Conservation (phyloP, 164 flowering plant species). For the Berberis vulgaris region DNA sequence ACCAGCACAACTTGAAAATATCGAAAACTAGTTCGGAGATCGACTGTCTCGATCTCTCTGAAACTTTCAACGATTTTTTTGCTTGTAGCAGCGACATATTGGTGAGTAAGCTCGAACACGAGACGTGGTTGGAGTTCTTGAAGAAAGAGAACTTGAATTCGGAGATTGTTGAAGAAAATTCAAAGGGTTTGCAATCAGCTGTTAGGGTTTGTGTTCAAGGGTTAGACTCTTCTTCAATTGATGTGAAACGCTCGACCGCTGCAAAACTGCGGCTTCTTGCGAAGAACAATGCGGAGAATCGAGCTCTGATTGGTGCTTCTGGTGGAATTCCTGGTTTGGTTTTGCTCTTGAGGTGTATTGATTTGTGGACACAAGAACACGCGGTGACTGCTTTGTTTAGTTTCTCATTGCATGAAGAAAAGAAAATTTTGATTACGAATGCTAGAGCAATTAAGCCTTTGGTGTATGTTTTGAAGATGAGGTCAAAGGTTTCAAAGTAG, state of each 20-base stretch:
- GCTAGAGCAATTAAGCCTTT: no score
- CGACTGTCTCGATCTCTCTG: conserved; percentile 48
- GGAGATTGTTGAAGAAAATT: conserved; percentile 64
- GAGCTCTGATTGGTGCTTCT: no score
- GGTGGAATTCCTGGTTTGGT: no score
- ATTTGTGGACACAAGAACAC: no score
- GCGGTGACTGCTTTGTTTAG: no score
- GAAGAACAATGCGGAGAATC: no score
- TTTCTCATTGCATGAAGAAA: no score
- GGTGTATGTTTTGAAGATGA: no score
- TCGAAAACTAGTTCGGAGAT: conserved; percentile 12
- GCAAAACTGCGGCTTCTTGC: no score
- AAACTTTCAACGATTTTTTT: conserved; percentile 71
- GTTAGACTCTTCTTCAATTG: conserved; percentile 43
- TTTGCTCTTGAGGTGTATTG: no score
- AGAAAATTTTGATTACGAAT: no score
- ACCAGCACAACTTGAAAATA: conserved; percentile 10
- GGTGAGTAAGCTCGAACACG: conserved; percentile 47
- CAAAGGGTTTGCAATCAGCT: conserved; percentile 70
- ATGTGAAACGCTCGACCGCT: conserved; percentile 15
- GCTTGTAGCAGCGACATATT: conserved; percentile 81
- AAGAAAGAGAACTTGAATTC: conserved; percentile 55
- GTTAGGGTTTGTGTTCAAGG: conserved; percentile 64
- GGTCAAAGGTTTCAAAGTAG: no score
- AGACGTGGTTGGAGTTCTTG: conserved; percentile 52